Evolutionary conservation across 768 basidiomycete genomes (phyloP), one percentile per base, ranked within the genome.

Genomic region (Kwoniella heveanensis): DNA sequence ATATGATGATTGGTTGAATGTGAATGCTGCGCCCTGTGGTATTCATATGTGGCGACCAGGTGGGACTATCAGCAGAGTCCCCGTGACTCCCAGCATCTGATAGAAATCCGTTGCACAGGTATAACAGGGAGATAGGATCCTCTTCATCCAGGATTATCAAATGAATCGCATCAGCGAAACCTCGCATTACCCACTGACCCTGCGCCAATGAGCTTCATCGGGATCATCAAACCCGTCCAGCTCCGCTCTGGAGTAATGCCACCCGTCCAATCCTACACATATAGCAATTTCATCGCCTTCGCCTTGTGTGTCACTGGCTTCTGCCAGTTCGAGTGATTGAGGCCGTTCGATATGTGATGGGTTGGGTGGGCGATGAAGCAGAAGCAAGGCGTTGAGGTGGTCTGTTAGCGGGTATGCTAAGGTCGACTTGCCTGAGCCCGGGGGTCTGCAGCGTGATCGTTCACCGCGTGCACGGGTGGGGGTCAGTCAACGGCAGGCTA

Each of bases 401-500:
- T 84, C 75, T 1, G 86, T 83, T 44, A 95, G 76, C 7, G 85
- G 83, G 58, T 81, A 80, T 13, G 91, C 85, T 29, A 94, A 82
- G 0, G 89, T 86, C 0, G 90, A 88, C 82, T 96, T 96, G 19
- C 93, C 92, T 0, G 89, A 89, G 0, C 90, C 94, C 2, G 94
- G 93, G 19, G 68, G 61, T 25, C 68, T 70, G 32, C 32, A 13
- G 22, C 19, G 27, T 26, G 22, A 17, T n/a, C n/a, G n/a, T n/a
- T n/a, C n/a, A n/a, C n/a, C n/a, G 15, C 15, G 51, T 22, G 51
- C 51, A 7, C 26, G 27, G 50, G 15, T n/a, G n/a, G n/a, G n/a
- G n/a, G n/a, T n/a, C n/a, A n/a, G n/a, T n/a, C n/a, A n/a, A n/a
- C n/a, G n/a, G n/a, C n/a, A n/a, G n/a, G n/a, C n/a, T n/a, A n/a